Evolutionary conservation across 2,329 filamentous ascomycete genomes (phyloP).

Genomic region (Fusarium lateritium): DNA sequence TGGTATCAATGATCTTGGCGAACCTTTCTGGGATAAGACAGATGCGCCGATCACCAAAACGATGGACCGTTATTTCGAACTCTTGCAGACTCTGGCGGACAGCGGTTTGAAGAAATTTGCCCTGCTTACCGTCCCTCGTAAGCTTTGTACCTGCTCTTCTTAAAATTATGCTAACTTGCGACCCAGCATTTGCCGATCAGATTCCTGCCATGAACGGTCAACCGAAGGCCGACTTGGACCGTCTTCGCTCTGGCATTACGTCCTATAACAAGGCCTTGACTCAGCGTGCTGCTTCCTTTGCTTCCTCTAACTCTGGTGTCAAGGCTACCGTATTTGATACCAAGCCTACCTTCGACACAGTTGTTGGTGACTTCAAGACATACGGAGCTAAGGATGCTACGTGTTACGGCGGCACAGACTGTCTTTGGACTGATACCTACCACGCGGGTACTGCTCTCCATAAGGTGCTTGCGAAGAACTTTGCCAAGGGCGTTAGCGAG

Average conservation of each 20-base stretch:
- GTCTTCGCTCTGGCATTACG: conserved; percentile 15
- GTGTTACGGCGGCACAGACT: conserved; percentile 21
- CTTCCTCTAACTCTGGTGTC: neutral
- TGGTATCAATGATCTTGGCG: conserved; percentile 38
- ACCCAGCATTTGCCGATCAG: conserved; percentile 20
- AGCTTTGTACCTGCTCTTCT: accelerated
- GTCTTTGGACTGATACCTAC: conserved; percentile 31
- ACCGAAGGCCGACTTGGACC: conserved; percentile 9
- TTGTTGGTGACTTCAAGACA: conserved; percentile 2
- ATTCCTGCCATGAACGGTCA: conserved; percentile 22
- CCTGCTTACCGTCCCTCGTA: conserved; percentile 25
- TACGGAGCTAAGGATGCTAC: conserved; percentile 28
- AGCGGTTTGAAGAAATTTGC: conserved; percentile 32
- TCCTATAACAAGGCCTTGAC: conserved; percentile 20
- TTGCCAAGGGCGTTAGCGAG: conserved; percentile 3
- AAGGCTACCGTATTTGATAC: conserved; percentile 19
- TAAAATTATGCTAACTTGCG: neutral
- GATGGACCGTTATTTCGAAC: conserved; percentile 25
- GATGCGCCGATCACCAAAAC: conserved; percentile 17
- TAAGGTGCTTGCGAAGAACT: conserved; percentile 24
- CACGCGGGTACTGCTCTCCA: conserved; percentile 27
- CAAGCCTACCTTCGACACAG: conserved; percentile 15
- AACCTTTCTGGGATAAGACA: conserved; percentile 32
- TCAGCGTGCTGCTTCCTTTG: conserved; percentile 8
- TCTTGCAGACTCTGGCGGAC: conserved; percentile 12